Evolutionary conservation across 148 eudicot genomes (phyloP), one percentile per base, ranked within the genome.

Genomic region (Simmondsia chinensis): DNA sequence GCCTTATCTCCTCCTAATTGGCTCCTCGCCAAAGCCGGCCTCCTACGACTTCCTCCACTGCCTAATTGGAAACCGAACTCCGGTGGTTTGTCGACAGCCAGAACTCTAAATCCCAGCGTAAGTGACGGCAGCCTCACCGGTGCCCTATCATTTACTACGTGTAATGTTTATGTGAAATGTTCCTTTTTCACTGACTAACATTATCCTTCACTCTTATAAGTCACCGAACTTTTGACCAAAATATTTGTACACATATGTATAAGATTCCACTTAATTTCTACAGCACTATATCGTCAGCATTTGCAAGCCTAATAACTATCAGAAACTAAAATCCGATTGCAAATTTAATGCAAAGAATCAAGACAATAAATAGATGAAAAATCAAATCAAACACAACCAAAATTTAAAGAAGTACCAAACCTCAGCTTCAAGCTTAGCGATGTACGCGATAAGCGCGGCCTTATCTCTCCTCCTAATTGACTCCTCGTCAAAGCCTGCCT

Each of bases 391-490:
- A 7, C 5, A 20, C 2, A 15, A 1, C 4, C 38, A 48, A 32
- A n/a, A 4, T 48, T 6, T 39, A 17, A 2, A 11, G 25, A 31
- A 11, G 5, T 2, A 9, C 28, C 14, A 9, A 6, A 87, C 97
- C 97, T 89, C 87, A 43, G 85, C 67, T 79, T 89, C 97, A 24
- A 84, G 93, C 20, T 79, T 84, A 29, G 97, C 82, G 24, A 89
- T 89, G 56, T 84, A 82, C 9, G 93, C 93, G 16, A 84, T 78
- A 12, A 89, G 93, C 38, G 97, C 74, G 19, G 95, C 80, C 39
- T 89, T 89, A 61, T 89, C 97, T 27, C 95, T 66, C 14, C 93
- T 80, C 20, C 83, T 83, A 61, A 89, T 72, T 0, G 93, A 78
- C 21, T 81, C 93, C 43, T 89, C 87, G 37, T 84, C 87, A 23